Percentiles rank a stretch among this genome's conserved stretches.
Evolutionary conservation across 2,329 filamentous ascomycete genomes (phyloP).

Genomic region (Orbilia brochopaga): DNA sequence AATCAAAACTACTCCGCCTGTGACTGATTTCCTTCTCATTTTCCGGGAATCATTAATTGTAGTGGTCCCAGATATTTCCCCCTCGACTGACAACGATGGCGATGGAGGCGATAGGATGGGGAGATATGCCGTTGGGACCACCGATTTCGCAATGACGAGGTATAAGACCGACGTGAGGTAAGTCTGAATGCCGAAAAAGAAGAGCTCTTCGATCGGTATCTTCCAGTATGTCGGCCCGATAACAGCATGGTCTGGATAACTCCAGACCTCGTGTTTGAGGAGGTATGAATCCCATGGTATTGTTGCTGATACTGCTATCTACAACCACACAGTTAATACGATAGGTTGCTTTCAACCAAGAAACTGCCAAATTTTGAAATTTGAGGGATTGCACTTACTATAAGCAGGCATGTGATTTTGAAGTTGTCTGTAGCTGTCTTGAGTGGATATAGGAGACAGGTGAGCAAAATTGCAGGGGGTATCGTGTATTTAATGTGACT

Average conservation of each 20-base stretch:
- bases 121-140: constrained; percentile 65
- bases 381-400: constrained; percentile 58
- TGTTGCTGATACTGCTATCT: constrained; percentile 70
- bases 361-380: background rate
- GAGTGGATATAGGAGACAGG: constrained; percentile 67
- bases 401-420: constrained; percentile 67
- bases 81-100: constrained; percentile 56
- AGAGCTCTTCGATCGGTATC: constrained; percentile 75
- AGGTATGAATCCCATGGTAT: constrained; percentile 80
- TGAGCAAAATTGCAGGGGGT: constrained; percentile 67
- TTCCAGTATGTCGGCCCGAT: constrained; percentile 67
- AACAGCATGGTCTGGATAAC: constrained; percentile 71
- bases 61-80: constrained; percentile 57
- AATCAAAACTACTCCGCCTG: constrained; percentile 18
- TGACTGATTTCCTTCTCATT: constrained; percentile 13
- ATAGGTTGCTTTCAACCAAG: too few species aligned
- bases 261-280: constrained; percentile 72
- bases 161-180: constrained; percentile 75
- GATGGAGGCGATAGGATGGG: constrained; percentile 52
- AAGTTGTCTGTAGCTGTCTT: constrained; percentile 68
- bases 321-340: background rate
- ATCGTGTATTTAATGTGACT: constrained; percentile 73
- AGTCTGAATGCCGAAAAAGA: constrained; percentile 79
- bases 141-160: constrained; percentile 69
- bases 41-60: constrained; percentile 52